A percentile compares a stretch with the other conserved stretches of the same genome.
These are phyloP conservation scores for Iris macrosiphon DNA, from an alignment of 106 monocot species.

Conservation along the genomic window DNA sequence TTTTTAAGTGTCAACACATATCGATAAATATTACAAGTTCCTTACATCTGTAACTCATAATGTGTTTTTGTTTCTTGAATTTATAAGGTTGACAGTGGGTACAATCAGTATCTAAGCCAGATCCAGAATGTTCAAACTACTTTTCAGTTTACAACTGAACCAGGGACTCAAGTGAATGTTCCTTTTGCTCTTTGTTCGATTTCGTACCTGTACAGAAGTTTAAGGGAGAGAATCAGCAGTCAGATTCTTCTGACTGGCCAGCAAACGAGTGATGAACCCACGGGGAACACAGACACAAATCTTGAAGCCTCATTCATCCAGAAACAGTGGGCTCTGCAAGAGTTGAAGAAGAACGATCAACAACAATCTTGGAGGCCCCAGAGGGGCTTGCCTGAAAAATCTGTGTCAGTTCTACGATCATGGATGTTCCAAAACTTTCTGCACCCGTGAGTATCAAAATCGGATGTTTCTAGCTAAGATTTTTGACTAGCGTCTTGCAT, in stretches of 20 bases:
- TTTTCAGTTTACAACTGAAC: conserved; percentile 27
- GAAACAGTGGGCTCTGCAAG: conserved; percentile 80
- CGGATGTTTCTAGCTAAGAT: background rate
- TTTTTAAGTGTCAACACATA: too few relatives aligned
- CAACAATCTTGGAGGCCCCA: conserved; percentile 78
- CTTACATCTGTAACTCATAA: too few relatives aligned
- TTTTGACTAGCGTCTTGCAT: background rate
- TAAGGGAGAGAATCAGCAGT: conserved; percentile 48
- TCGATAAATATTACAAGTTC: too few relatives aligned
- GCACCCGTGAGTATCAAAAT: conserved; percentile 53
- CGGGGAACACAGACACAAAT: conserved; percentile 25
- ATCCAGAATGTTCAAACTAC: conserved; percentile 34
- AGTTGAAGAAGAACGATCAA: conserved; percentile 51
- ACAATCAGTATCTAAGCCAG: conserved; percentile 24
- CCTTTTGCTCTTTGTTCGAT: conserved; percentile 39
- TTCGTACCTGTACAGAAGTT: conserved; percentile 30
- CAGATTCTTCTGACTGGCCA: conserved; percentile 23
- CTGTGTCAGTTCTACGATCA: conserved; percentile 57
- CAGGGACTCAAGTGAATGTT: conserved; percentile 14
- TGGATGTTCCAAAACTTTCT: conserved; percentile 90
- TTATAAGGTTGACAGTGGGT: conserved; percentile 57
- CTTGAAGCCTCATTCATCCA: conserved; percentile 65
- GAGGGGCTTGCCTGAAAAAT: conserved; percentile 78
- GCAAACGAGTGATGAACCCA: conserved; percentile 16
- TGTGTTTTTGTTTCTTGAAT: background rate